phyloP scores from a whole-genome alignment of 495 filamentous ascomycete species.

The Amniculicola lignicola region DNA sequence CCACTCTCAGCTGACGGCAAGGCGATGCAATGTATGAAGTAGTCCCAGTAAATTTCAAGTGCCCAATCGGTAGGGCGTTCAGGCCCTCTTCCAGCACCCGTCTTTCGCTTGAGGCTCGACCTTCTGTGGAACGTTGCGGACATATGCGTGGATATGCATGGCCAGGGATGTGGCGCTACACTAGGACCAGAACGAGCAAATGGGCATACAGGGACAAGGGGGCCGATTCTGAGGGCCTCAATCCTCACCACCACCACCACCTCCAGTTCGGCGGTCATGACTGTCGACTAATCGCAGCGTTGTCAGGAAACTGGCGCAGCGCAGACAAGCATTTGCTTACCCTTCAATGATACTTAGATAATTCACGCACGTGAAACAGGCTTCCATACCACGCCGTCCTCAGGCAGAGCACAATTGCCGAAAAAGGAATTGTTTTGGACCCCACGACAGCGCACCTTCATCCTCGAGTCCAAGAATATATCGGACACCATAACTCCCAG shows the following conservation, averaged over 20 bases:
- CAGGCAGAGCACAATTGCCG: constrained; percentile 17
- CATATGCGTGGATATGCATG: constrained; percentile 20
- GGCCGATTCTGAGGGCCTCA: too few species aligned
- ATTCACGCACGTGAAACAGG: too few species aligned
- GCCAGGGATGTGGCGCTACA: constrained; percentile 3
- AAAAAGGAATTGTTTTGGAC: background rate
- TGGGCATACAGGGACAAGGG: too few species aligned
- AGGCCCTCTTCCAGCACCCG: background rate
- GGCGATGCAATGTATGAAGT: constrained; percentile 1
- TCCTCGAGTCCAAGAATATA: constrained; percentile 8
- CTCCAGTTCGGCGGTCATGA: too few species aligned
- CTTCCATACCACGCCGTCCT: background rate
- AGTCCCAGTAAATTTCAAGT: background rate
- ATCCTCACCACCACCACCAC: too few species aligned
- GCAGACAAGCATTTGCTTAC: too few species aligned
- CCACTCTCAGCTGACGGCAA: constrained; percentile 10
- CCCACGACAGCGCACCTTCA: constrained; percentile 11
- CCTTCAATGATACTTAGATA: too few species aligned
- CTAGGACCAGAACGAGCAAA: constrained; percentile 20
- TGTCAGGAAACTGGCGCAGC: too few species aligned
- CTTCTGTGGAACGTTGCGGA: too few species aligned
- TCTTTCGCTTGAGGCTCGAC: too few species aligned
- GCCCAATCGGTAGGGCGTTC: background rate
- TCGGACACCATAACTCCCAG: constrained; percentile 2
- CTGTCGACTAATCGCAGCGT: too few species aligned